Percentiles rank a stretch among this genome's conserved stretches.
phyloP scores from a whole-genome alignment of 2,329 filamentous ascomycete genomes.

The Alternaria solani region DNA sequence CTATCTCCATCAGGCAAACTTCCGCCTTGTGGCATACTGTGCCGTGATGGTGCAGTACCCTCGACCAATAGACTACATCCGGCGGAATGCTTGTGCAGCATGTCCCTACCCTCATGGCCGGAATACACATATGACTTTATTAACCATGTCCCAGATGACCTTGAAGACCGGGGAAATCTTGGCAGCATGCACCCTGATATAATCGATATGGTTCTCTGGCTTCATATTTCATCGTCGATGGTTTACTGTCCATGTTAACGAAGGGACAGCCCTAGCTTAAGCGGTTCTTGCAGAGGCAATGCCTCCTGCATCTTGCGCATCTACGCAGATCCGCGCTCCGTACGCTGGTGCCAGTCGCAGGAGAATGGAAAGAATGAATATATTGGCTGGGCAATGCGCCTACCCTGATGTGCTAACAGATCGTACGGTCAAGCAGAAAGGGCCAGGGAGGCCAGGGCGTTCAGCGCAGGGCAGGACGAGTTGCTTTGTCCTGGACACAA shows the following conservation, averaged over 20 bases:
- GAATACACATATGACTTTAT: background rate
- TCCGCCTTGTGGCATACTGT: background rate
- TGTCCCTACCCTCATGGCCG: background rate
- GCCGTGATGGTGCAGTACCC: background rate
- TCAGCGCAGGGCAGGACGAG: background rate
- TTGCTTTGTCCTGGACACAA: background rate
- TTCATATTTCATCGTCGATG: background rate
- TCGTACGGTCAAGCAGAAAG: background rate
- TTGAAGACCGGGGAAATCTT: too few species aligned
- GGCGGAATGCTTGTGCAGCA: background rate
- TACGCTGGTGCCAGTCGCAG: background rate
- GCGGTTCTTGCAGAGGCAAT: background rate
- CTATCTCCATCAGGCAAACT: background rate
- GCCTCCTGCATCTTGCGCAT: background rate
- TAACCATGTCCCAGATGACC: background rate
- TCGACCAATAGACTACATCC: background rate
- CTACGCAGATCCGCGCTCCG: background rate
- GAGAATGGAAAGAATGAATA: background rate
- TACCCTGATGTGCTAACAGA: background rate
- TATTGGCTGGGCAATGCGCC: background rate
- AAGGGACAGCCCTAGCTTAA: background rate
- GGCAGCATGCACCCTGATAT: background rate
- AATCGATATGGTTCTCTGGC: background rate
- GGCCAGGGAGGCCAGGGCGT: background rate
- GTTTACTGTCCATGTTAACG: background rate